Conservation (phyloP, 176 grass and related monocot species). For the Juncus effusus region DNA sequence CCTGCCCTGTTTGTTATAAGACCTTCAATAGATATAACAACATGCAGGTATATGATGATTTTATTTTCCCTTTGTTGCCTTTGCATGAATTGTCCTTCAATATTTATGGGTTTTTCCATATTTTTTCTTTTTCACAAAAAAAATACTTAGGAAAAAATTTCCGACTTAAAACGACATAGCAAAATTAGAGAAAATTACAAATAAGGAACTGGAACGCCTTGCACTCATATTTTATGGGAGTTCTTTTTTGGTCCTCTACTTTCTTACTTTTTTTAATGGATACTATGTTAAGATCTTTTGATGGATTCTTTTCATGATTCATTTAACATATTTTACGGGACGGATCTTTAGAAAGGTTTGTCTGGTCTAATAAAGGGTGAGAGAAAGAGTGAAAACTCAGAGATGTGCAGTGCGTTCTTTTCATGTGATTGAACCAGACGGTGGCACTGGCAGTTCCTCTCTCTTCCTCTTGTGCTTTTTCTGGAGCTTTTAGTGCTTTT, state of each 20-base stretch:
- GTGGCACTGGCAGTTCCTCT: constrained; percentile 39
- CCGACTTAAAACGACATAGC: background rate
- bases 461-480: constrained; percentile 56
- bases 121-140: constrained; percentile 14
- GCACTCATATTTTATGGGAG: no score
- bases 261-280: background rate
- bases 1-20: constrained; percentile 95
- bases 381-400: background rate
- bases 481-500: constrained; percentile 29
- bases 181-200: background rate
- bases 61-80: background rate
- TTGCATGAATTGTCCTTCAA: background rate
- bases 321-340: constrained; percentile 10
- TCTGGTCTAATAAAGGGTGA: constrained; percentile 31
- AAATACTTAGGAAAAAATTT: background rate
- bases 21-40: constrained; percentile 99
- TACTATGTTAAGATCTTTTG: background rate
- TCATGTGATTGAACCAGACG: constrained; percentile 97
- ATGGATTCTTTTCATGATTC: constrained; percentile 8
- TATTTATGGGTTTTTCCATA: constrained; percentile 10
- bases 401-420: constrained; percentile 57
- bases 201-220: no score
- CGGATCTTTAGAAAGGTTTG: constrained; percentile 18
- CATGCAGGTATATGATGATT: constrained; percentile 68
- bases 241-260: background rate